Percentiles rank a stretch among this genome's conserved stretches.
phyloP scores from a whole-genome alignment of 306 rosid species.

The Corylus heterophylla region DNA sequence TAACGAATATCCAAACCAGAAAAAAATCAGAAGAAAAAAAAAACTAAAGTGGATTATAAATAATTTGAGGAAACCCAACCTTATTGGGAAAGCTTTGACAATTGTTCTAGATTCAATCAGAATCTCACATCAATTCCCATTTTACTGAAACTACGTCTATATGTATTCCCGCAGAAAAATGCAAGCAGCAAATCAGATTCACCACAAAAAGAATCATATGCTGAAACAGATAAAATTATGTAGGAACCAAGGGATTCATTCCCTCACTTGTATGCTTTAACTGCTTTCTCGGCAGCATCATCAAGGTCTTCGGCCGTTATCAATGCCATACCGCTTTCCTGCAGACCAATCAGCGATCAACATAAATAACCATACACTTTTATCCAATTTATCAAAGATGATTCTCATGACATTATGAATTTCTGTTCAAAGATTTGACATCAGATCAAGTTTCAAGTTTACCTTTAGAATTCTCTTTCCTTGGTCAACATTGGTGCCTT shows the following conservation, averaged over 20 bases:
- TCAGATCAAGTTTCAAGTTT: constrained; percentile 17
- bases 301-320: constrained; percentile 97
- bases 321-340: constrained; percentile 92
- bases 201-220: constrained; percentile 28
- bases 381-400: constrained; percentile 1
- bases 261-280: constrained; percentile 69
- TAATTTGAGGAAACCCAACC: constrained; percentile 20
- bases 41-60: background rate
- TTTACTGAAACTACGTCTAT: constrained; percentile 23
- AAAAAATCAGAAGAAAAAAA: background rate
- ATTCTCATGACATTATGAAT: background rate
- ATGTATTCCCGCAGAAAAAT: constrained; percentile 17
- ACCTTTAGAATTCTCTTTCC: constrained; percentile 94
- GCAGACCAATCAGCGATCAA: constrained; percentile 37
- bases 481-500: constrained; percentile 96
- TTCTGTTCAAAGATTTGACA: background rate
- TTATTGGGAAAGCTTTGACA: constrained; percentile 42
- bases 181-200: constrained; percentile 6
- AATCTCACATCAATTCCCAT: constrained; percentile 26
- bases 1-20: background rate
- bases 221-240: constrained; percentile 23
- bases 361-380: constrained; percentile 16
- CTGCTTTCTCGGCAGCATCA: constrained; percentile 97
- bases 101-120: constrained; percentile 29
- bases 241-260: constrained; percentile 22